Conservation (phyloP, 306 rosid genomes). For the Cucurbita moschata region DNA sequence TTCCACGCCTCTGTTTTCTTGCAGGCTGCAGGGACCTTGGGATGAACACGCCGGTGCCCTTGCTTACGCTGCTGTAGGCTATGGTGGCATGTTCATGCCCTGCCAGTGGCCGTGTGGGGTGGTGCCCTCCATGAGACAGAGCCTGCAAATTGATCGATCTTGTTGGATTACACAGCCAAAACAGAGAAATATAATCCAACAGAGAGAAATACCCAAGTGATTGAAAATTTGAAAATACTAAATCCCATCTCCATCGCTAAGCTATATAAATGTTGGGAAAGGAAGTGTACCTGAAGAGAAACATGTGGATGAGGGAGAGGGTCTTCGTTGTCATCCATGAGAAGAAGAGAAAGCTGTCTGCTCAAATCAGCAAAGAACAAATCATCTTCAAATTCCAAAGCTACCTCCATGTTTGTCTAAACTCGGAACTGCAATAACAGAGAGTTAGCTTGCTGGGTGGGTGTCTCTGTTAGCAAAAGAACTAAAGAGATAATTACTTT, state of each 20-base stretch:
- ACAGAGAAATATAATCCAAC: background rate
- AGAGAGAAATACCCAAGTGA: background rate
- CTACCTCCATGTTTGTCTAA: constrained; percentile 5
- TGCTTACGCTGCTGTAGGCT: constrained; percentile 39
- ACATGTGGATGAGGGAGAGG: constrained; percentile 25
- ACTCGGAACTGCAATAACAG: background rate
- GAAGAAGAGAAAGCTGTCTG: constrained; percentile 62
- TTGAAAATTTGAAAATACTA: background rate
- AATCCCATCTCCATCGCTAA: background rate
- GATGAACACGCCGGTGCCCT: constrained; percentile 84
- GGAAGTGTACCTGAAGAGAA: constrained; percentile 40
- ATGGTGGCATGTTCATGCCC: constrained; percentile 15
- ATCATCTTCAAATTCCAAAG: constrained; percentile 19
- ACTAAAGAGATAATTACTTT: background rate
- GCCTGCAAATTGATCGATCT: constrained; percentile 22
- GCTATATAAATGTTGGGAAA: background rate
- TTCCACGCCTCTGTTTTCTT: constrained; percentile 43
- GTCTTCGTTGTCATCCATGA: constrained; percentile 73
- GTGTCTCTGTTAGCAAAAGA: background rate
- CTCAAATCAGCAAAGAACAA: constrained; percentile 61
- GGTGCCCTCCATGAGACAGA: constrained; percentile 26
- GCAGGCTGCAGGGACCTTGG: constrained; percentile 51
- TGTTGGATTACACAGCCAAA: background rate
- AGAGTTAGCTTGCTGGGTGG: background rate
- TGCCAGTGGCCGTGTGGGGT: constrained; percentile 21